A percentile compares a stretch with the other conserved stretches of the same genome.
phyloP scores from a whole-genome alignment of 148 eudicot species.

The Chenopodium berlandieri region DNA sequence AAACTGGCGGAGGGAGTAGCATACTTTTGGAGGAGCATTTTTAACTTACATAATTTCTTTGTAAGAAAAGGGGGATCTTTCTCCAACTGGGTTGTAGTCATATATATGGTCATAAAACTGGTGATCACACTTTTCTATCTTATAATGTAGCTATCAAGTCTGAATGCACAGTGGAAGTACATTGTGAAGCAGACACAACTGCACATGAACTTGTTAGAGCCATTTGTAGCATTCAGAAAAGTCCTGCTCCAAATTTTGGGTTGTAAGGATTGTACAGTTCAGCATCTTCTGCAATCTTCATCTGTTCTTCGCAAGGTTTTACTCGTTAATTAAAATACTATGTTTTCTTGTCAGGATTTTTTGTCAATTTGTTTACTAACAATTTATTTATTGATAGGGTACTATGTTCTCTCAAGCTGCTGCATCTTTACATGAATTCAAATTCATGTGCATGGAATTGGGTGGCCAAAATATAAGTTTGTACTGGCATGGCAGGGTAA shows the following conservation, averaged over 20 bases:
- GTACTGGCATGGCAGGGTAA: slow-evolving; percentile 95
- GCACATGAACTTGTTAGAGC: slow-evolving; percentile 91
- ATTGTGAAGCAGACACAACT: slow-evolving; percentile 63
- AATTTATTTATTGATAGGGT: slow-evolving; percentile 46
- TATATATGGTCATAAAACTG: not conserved
- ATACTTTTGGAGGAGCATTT: not conserved
- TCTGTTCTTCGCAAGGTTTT: slow-evolving; percentile 87
- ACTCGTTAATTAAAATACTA: not conserved
- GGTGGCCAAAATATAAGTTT: slow-evolving; percentile 50
- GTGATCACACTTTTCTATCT: not conserved
- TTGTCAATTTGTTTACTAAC: slow-evolving; percentile 6
- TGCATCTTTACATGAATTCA: slow-evolving; percentile 83
- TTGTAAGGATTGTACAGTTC: slow-evolving; percentile 55
- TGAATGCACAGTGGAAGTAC: slow-evolving; percentile 62
- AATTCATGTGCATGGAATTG: slow-evolving; percentile 48
- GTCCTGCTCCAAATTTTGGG: slow-evolving; percentile 71
- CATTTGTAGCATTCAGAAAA: slow-evolving; percentile 88
- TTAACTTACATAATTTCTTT: not conserved
- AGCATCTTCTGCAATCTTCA: slow-evolving; percentile 85
- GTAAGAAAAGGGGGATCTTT: not conserved
- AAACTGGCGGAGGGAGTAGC: not conserved
- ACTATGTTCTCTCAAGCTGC: slow-evolving; percentile 92
- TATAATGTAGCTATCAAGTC: slow-evolving; percentile 54
- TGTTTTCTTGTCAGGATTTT: not conserved
- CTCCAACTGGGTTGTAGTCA: not conserved